phyloP scores from a whole-genome alignment of 208 protist species.

The Angomonas ambiguus region DNA sequence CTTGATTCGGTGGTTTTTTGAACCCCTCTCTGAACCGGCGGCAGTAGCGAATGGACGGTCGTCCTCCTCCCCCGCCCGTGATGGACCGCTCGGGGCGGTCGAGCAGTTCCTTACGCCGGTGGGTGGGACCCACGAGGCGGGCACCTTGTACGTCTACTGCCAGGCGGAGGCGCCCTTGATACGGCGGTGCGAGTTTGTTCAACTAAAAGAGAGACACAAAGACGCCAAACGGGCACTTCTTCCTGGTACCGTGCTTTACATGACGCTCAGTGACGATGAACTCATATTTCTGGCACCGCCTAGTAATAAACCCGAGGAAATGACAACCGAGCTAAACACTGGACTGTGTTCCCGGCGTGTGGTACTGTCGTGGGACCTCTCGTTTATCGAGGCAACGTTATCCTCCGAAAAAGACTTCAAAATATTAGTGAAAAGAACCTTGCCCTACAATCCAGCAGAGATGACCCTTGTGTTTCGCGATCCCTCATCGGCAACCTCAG shows the following conservation, averaged over 20 bases:
- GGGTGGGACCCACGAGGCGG: neutral
- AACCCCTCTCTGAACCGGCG: neutral
- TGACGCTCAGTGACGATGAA: constrained; percentile 8
- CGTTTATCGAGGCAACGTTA: constrained; percentile 24
- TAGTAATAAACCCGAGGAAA: neutral
- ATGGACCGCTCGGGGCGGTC: neutral
- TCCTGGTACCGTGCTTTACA: neutral
- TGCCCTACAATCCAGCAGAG: constrained; percentile 16
- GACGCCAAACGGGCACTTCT: neutral
- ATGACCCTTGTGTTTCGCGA: constrained; percentile 36
- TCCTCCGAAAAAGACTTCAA: constrained; percentile 27
- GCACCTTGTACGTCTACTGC: constrained; percentile 5
- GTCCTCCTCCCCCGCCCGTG: neutral
- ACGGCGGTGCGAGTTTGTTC: neutral
- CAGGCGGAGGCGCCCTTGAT: constrained; percentile 1
- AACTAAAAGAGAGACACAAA: neutral
- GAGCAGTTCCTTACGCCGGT: neutral
- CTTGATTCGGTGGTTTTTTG: neutral
- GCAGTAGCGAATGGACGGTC: neutral
- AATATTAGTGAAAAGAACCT: constrained; percentile 33
- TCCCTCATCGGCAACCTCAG: constrained; percentile 13
- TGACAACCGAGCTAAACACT: constrained; percentile 10
- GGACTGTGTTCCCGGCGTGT: constrained; percentile 27
- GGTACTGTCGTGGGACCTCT: constrained; percentile 33
- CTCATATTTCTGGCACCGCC: constrained; percentile 17